Evolutionary conservation across 176 grass and related monocot genomes (phyloP), one percentile per base, ranked within the genome.

Genomic region (Eragrostis nindensis): DNA sequence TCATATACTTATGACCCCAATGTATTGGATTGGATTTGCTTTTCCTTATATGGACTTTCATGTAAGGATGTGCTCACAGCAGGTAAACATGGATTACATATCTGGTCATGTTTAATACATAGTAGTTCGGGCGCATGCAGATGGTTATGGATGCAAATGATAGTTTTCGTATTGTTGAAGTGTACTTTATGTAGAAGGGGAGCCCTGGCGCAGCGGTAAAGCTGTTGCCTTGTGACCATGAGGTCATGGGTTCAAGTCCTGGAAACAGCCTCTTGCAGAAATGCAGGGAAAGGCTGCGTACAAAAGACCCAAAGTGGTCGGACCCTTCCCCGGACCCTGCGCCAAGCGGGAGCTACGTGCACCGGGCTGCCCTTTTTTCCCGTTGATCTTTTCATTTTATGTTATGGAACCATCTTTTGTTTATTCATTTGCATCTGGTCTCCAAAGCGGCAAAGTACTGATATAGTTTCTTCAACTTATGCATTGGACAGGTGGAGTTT

Each of bases 401-500:
- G 68, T 56, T 18, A 11, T 19, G 32, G 40, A 54, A 66, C 49
- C 40, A 54, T 44, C 19, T 56, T 77, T 46, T 78, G 2, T 38
- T 86, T 50, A 21, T 77, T 74, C 2, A 15, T 86, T 63, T 46
- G 14, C 42, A 21, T 68, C 71, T 76, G 25, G 42, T 74, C n/a
- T 25, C 60, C 12, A 56, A 53, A 53, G 53, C 8, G 53, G 2
- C 9, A 11, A 59, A 24, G 54, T 57, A 8, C 56, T 83, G n/a
- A 17, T 62, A 68, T 46, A 50, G 7, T 75, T 66, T 76, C 6
- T 59, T 87, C 56, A 81, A 5, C 32, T n/a, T 82, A 65, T 65
- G 24, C 72, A 53, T 75, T 41, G 65, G 43, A 67, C 85, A 97
- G 94, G 94, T 70, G 94, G 94, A 44, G 85, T 94, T 83, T 97